phyloP scores from a whole-genome alignment of 768 basidiomycete genomes.

The Psilocybe sp. region DNA sequence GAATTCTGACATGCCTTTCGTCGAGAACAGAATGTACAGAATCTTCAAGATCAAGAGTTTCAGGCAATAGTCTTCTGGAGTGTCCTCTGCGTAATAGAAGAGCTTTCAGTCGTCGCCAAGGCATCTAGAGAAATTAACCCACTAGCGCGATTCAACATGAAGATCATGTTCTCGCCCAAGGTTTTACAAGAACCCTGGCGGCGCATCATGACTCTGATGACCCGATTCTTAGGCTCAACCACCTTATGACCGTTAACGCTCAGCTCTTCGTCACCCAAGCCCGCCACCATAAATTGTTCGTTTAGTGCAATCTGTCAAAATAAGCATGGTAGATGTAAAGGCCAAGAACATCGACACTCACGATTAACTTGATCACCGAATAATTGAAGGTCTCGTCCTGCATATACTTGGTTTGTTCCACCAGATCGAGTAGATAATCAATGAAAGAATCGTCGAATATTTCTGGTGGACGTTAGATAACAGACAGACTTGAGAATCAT shows the following conservation, averaged over 20 bases:
- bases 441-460: constrained; percentile 84
- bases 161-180: constrained; percentile 98
- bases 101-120: not conserved
- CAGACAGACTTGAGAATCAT: not conserved
- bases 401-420: constrained; percentile 87
- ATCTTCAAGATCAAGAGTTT: constrained; percentile 92
- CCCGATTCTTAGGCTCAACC: constrained; percentile 64
- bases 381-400: constrained; percentile 94
- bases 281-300: constrained; percentile 97
- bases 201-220: constrained; percentile 81
- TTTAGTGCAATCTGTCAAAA: constrained; percentile 77
- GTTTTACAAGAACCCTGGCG: constrained; percentile 86
- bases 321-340: not conserved
- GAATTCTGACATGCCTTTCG: constrained; percentile 88
- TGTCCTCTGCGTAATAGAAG: constrained; percentile 53
- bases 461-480: constrained; percentile 36
- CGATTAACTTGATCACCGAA: constrained; percentile 90
- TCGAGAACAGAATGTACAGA: constrained; percentile 92
- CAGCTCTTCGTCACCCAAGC: constrained; percentile 37
- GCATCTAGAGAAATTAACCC: constrained; percentile 26
- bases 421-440: constrained; percentile 86
- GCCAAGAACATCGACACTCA: constrained; percentile 34
- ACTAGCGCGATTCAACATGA: constrained; percentile 97
- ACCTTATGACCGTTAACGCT: constrained; percentile 17
- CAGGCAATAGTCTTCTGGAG: constrained; percentile 91